A percentile compares a stretch with the other conserved stretches of the same genome.
Conservation (phyloP, 2,329 filamentous ascomycete species). For the Didymella pomorum region DNA sequence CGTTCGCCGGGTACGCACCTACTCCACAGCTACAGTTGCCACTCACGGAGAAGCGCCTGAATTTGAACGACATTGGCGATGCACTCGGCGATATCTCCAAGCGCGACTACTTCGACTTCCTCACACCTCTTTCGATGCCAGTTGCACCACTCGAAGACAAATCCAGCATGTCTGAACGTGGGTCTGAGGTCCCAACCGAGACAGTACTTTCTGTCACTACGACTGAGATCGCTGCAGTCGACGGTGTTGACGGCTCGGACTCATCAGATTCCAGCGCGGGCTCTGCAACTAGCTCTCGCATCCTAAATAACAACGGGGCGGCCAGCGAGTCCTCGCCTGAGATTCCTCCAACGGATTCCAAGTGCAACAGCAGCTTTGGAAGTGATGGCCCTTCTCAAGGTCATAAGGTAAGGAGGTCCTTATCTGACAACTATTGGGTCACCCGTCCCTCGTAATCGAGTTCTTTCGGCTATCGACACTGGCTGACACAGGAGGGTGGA, state of each 20-base stretch:
- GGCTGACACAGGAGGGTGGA: constrained; percentile 22
- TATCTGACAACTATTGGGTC: constrained; percentile 22
- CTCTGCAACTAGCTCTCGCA: constrained; percentile 90
- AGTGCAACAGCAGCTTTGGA: constrained; percentile 26
- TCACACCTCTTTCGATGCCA: not conserved
- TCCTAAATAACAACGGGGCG: constrained; percentile 86
- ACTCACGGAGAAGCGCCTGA: constrained; percentile 13
- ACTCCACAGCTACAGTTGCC: constrained; percentile 8
- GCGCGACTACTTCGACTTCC: constrained; percentile 5
- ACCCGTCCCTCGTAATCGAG: constrained; percentile 19
- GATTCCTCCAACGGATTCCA: not conserved
- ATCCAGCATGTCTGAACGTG: constrained; percentile 26
- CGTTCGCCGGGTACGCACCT: constrained; percentile 5
- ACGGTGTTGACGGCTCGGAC: constrained; percentile 92
- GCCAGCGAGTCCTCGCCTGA: constrained; percentile 57
- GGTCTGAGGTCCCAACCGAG: constrained; percentile 21
- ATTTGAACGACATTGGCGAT: constrained; percentile 13
- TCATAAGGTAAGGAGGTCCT: constrained; percentile 30
- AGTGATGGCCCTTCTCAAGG: constrained; percentile 2
- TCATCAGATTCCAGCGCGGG: constrained; percentile 94
- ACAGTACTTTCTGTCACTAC: constrained; percentile 1
- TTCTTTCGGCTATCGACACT: constrained; percentile 1
- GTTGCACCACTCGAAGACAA: not conserved
- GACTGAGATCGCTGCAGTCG: constrained; percentile 66
- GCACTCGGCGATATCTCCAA: not conserved